Percentiles rank a stretch among this genome's conserved stretches.
Evolutionary conservation across 495 filamentous ascomycete genomes (phyloP).

Genomic region (Aspergillus mulundensis): DNA sequence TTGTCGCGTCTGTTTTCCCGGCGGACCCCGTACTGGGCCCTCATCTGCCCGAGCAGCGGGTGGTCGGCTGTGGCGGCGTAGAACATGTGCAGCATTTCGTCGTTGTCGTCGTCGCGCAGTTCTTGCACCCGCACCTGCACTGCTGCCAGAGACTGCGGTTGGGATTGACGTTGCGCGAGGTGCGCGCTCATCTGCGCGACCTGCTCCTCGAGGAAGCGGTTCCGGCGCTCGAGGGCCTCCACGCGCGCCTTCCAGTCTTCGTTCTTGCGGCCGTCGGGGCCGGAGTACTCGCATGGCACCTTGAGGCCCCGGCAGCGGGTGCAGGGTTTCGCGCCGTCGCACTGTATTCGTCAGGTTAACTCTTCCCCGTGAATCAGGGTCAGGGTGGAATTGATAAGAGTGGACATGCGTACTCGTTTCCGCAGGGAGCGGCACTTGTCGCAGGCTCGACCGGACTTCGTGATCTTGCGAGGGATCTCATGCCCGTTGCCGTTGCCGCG

Average conservation of each 20-base stretch:
- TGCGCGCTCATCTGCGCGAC: not conserved
- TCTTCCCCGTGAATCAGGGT: too few relatives aligned
- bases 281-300: not conserved
- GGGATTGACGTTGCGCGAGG: too few relatives aligned
- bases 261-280: not conserved
- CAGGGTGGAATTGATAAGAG: too few relatives aligned
- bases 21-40: too few relatives aligned
- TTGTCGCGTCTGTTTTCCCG: too few relatives aligned
- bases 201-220: not conserved
- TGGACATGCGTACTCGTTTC: too few relatives aligned
- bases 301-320: not conserved
- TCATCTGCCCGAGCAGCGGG: not conserved
- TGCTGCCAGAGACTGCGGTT: too few relatives aligned
- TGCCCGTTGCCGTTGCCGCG: too few relatives aligned
- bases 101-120: not conserved
- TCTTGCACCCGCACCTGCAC: not conserved
- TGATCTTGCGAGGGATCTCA: too few relatives aligned
- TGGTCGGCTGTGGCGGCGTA: not conserved
- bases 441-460: too few relatives aligned
- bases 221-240: not conserved
- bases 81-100: not conserved
- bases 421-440: too few relatives aligned
- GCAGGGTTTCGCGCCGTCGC: not conserved
- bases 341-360: too few relatives aligned
- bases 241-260: not conserved